Conservation (phyloP, 805 yeast genomes). For the Pichia sporocuriosa region DNA sequence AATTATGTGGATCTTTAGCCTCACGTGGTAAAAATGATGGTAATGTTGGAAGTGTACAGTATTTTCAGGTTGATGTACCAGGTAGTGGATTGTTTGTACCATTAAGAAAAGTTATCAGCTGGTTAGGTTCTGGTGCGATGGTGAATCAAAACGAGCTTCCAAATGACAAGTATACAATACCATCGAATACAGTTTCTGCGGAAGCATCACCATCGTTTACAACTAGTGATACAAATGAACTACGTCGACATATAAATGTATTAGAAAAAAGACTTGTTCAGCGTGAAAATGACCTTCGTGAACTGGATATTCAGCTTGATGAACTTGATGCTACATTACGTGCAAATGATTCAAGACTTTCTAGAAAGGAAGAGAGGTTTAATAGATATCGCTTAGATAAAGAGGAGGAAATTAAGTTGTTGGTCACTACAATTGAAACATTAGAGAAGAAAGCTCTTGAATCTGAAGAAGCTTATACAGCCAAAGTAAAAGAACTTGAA, state of each 20-base stretch:
- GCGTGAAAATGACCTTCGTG: slow-evolving; percentile 40
- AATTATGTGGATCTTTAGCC: slow-evolving; percentile 59
- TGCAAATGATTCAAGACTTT: slow-evolving; percentile 38
- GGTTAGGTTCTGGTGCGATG: slow-evolving; percentile 5
- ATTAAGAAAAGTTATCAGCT: slow-evolving; percentile 33
- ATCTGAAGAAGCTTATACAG: slow-evolving; percentile 40
- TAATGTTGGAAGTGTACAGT: slow-evolving; percentile 60
- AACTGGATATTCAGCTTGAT: slow-evolving; percentile 41
- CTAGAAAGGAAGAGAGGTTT: slow-evolving; percentile 40
- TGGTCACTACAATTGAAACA: slow-evolving; percentile 51
- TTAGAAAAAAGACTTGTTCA: slow-evolving; percentile 33
- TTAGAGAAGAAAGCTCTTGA: slow-evolving; percentile 51
- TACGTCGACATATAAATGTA: slow-evolving; percentile 13
- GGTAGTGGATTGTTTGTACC: slow-evolving; percentile 73
- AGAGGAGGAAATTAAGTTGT: slow-evolving; percentile 50
- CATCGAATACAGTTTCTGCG: too few relatives aligned
- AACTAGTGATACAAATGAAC: slow-evolving; percentile 7
- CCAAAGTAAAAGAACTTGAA: slow-evolving; percentile 11
- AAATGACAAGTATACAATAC: too few relatives aligned
- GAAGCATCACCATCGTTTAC: not conserved
- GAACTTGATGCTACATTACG: slow-evolving; percentile 43
- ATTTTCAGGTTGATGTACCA: slow-evolving; percentile 59
- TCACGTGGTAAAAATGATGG: slow-evolving; percentile 81
- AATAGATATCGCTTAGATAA: slow-evolving; percentile 40
- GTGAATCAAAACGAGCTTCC: too few relatives aligned